Conservation (phyloP, 495 filamentous ascomycete species). For the Hypomontagnella submonticulosa region DNA sequence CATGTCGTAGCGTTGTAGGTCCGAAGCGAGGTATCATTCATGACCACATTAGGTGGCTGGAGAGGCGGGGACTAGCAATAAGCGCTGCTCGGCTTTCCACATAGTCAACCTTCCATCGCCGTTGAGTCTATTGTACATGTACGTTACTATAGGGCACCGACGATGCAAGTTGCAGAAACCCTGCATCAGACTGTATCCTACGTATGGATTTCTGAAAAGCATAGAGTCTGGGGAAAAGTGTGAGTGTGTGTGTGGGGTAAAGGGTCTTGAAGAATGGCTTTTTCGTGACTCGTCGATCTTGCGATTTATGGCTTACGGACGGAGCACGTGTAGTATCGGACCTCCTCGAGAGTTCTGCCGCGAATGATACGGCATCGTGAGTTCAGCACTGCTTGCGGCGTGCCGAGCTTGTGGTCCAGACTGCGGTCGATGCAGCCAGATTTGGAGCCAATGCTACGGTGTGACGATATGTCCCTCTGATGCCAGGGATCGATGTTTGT, state of each 20-base stretch:
- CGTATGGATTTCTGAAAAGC: constrained; percentile 16
- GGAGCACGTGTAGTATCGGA: constrained; percentile 37
- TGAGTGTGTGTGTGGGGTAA: constrained; percentile 37
- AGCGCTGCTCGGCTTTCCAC: constrained; percentile 23
- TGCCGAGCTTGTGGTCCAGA: constrained; percentile 43
- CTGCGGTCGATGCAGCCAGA: constrained; percentile 42
- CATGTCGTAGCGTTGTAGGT: constrained; percentile 31
- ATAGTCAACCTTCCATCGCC: constrained; percentile 19
- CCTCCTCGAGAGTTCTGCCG: constrained; percentile 20
- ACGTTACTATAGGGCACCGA: constrained; percentile 13
- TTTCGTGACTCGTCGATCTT: constrained; percentile 26
- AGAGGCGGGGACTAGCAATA: constrained; percentile 31
- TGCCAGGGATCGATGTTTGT: constrained; percentile 17
- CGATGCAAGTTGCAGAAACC: constrained; percentile 38
- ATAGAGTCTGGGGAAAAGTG: constrained; percentile 38
- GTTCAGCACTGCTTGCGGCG: constrained; percentile 27
- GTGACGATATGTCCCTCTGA: constrained; percentile 13
- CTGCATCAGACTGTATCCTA: constrained; percentile 23
- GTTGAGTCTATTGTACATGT: not conserved
- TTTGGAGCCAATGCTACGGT: constrained; percentile 35
- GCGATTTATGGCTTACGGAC: constrained; percentile 22
- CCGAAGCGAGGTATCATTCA: constrained; percentile 41
- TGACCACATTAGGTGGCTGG: constrained; percentile 30
- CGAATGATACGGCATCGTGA: constrained; percentile 40
- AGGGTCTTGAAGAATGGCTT: constrained; percentile 32